Evolutionary conservation across 768 basidiomycete genomes (phyloP).

Genomic region (Boletus bicolor): DNA sequence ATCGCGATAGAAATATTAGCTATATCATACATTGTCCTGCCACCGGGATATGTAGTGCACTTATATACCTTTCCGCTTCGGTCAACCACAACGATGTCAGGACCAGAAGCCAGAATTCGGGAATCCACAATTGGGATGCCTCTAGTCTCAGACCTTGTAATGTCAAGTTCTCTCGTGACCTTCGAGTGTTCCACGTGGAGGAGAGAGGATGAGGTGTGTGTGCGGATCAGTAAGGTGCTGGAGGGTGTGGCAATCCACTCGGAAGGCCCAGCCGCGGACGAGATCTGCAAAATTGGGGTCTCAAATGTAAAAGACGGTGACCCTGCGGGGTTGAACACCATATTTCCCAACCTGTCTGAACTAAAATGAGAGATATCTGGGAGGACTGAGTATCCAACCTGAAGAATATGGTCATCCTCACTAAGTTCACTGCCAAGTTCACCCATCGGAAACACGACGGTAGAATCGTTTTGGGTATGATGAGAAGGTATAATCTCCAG

Average conservation of each 20-base stretch:
- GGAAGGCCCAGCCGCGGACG: slow-evolving; percentile 29
- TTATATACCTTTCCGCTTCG: slow-evolving; percentile 51
- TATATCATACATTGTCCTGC: slow-evolving; percentile 40
- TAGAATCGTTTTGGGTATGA: slow-evolving; percentile 25
- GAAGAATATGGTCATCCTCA: slow-evolving; percentile 32
- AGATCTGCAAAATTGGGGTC: slow-evolving; percentile 69
- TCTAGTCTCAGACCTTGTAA: slow-evolving; percentile 41
- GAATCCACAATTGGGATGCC: slow-evolving; percentile 47
- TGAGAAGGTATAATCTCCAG: slow-evolving; percentile 41
- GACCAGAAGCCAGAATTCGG: slow-evolving; percentile 32
- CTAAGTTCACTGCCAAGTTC: slow-evolving; percentile 58
- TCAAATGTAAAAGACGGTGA: slow-evolving; percentile 46
- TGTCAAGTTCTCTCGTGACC: slow-evolving; percentile 34
- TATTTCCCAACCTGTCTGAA: slow-evolving; percentile 16
- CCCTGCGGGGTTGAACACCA: slow-evolving; percentile 34
- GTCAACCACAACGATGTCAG: slow-evolving; percentile 45
- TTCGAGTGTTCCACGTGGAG: slow-evolving; percentile 29
- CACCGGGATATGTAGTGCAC: slow-evolving; percentile 37
- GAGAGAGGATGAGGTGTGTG: slow-evolving; percentile 43
- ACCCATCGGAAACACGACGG: slow-evolving; percentile 62
- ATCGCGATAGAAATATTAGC: background rate
- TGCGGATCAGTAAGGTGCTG: slow-evolving; percentile 40
- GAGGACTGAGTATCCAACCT: background rate
- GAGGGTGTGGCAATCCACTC: slow-evolving; percentile 12
- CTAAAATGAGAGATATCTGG: slow-evolving; percentile 50